phyloP scores from a whole-genome alignment of 2,329 filamentous ascomycete genomes.

The Ophiostoma sp. region DNA sequence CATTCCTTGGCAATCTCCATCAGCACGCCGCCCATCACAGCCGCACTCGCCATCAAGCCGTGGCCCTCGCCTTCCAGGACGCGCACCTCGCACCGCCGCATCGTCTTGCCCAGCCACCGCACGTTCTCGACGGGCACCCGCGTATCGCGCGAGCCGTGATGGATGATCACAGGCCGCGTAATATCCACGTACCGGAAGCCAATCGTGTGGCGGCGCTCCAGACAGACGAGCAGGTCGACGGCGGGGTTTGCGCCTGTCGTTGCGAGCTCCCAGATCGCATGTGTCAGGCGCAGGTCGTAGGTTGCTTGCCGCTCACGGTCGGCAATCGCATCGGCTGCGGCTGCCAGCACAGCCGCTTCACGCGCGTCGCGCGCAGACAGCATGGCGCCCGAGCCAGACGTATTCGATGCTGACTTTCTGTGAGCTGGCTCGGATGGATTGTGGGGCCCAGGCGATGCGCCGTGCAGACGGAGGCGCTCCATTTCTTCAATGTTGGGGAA shows the following conservation, averaged over 20 bases:
- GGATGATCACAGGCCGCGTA: conserved; percentile 82
- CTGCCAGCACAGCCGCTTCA: conserved; percentile 40
- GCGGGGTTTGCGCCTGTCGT: conserved; percentile 90
- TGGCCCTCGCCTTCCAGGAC: conserved; percentile 81
- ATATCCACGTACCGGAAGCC: conserved; percentile 98
- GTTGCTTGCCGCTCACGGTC: conserved; percentile 66
- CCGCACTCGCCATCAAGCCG: conserved; percentile 88
- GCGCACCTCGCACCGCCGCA: conserved; percentile 36
- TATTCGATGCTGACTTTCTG: conserved; percentile 29
- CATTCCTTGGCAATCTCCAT: conserved; percentile 93
- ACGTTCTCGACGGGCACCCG: conserved; percentile 94
- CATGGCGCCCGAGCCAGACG: conserved; percentile 19
- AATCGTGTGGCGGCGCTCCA: conserved; percentile 85
- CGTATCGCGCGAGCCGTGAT: conserved; percentile 85
- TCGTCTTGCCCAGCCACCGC: conserved; percentile 86
- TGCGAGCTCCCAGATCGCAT: conserved; percentile 89
- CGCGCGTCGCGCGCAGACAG: conserved; percentile 23
- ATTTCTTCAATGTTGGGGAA: conserved; percentile 43
- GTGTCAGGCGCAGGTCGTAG: conserved; percentile 82
- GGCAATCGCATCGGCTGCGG: conserved; percentile 50
- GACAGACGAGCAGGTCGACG: conserved; percentile 83
- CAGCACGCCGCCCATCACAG: conserved; percentile 88
- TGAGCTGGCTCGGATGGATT: conserved; percentile 22
- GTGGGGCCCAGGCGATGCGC: conserved; percentile 24
- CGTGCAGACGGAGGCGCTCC: conserved; percentile 41